Evolutionary conservation across 805 yeast genomes (phyloP), one percentile per base, ranked within the genome.

Genomic region (Jamesozyma lodderae): DNA sequence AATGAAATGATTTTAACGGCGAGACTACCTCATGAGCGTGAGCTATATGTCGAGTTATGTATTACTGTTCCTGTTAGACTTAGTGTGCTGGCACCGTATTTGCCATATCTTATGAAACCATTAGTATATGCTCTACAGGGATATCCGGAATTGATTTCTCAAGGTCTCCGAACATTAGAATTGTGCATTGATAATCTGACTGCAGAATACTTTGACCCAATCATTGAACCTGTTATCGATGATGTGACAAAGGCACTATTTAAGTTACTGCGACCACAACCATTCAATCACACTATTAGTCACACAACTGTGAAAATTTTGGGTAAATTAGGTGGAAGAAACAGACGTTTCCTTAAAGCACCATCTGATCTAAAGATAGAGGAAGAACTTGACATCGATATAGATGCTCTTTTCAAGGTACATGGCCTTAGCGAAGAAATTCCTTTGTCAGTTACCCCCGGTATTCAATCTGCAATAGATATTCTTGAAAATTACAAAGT

Each of bases 241-340:
- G 96, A 92, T 49, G 87, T 94, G 1, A 83, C 88, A 85, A 79
- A 81, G 27, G 95, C 96, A 0, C 67, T 92, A 24, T 92, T 96
- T 90, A 79, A 75, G 44, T 92, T 90, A 49, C 62, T 92, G 47
- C 79, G 79, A 51, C 98, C 99, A 1, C 72, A 88, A 25, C 97
- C 99, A 0, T 87, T 86, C 56, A 85, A 83, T 48, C 97, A 92
- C 50, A 94, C 86, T 47, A 95, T 88, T 48, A 81, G 95, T 14
- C 98, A 92, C 56, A 86, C 95, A 0, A 88, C 97, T 0, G 78
- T 92, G 40, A 71, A 97, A 44, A 86, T 92, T 27, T 66, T 92
- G 36, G 98, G 99, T 36, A 92, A 94, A 56, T 66, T 92, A 14
- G 99, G 99, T 27, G 99, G 99, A 2, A 74, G 98, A 54, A 92